Evolutionary conservation across 805 yeast species (phyloP).

Genomic region (Starmerella scarabaei): DNA sequence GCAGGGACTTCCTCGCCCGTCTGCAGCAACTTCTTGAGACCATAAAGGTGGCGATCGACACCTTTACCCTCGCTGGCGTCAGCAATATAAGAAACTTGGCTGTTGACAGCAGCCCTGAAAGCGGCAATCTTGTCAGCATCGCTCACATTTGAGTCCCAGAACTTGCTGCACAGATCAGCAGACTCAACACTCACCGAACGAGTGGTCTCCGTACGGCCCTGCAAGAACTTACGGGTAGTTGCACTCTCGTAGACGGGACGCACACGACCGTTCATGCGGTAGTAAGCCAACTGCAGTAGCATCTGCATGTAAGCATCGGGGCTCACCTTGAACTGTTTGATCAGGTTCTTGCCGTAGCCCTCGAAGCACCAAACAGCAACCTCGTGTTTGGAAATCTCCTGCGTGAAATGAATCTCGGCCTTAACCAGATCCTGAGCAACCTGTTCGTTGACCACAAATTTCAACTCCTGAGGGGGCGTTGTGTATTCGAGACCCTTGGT

Average conservation of each 20-base stretch:
- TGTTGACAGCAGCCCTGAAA: conserved; percentile 56
- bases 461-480: conserved; percentile 29
- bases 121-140: conserved; percentile 47
- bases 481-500: conserved; percentile 20
- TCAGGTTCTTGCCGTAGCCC: conserved; percentile 74
- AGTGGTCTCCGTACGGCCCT: conserved; percentile 91
- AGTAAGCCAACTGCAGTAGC: conserved; percentile 82
- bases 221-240: conserved; percentile 75
- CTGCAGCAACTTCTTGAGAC: conserved; percentile 59
- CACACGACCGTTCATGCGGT: conserved; percentile 60
- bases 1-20: conserved; percentile 48
- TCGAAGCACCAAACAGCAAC: conserved; percentile 66
- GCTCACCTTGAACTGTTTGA: conserved; percentile 70
- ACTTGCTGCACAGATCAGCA: conserved; percentile 54
- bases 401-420: conserved; percentile 46
- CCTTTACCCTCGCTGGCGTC: conserved; percentile 79
- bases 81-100: conserved; percentile 61
- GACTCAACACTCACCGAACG: conserved; percentile 69
- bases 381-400: conserved; percentile 53
- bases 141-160: conserved; percentile 45
- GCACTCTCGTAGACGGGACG: conserved; percentile 95
- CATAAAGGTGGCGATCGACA: conserved; percentile 87
- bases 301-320: conserved; percentile 93
- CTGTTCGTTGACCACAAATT: conserved; percentile 44
- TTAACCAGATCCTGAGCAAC: conserved; percentile 38